Evolutionary conservation across 2,329 filamentous ascomycete genomes (phyloP).

Genomic region (Incumbomyces delicatus): DNA sequence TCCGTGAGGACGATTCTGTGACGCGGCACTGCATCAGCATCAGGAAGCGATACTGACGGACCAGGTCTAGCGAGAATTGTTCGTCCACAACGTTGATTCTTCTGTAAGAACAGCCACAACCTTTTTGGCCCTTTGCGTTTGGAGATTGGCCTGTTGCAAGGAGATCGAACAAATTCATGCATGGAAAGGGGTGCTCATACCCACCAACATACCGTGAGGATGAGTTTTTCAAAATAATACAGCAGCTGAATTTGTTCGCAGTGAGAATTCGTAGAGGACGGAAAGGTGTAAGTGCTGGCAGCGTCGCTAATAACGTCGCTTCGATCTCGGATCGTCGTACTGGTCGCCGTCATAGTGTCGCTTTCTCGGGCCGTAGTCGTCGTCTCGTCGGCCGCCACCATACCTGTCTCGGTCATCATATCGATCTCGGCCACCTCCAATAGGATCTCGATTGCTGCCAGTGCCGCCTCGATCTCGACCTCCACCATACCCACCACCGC

Average conservation of each 20-base stretch:
- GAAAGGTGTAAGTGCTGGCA: no score
- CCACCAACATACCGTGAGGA: constrained; percentile 32
- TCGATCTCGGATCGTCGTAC: constrained; percentile 63
- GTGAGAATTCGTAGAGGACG: no score
- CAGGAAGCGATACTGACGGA: no score
- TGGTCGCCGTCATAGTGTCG: constrained; percentile 39
- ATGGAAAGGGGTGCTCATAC: constrained; percentile 25
- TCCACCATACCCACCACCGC: constrained; percentile 43
- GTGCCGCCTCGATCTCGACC: constrained; percentile 49
- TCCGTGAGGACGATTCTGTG: no score
- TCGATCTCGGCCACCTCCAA: constrained; percentile 57
- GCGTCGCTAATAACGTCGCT: constrained; percentile 46
- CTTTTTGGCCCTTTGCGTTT: not conserved
- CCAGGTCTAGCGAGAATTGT: no score
- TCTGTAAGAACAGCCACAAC: not conserved
- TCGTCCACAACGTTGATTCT: no score
- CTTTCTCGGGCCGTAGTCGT: constrained; percentile 40
- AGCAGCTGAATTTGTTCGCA: constrained; percentile 9
- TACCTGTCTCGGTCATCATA: constrained; percentile 38
- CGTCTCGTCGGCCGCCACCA: constrained; percentile 34
- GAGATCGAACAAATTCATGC: constrained; percentile 4
- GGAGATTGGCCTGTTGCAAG: constrained; percentile 1
- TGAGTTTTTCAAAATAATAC: constrained; percentile 11
- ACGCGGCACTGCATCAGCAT: no score
- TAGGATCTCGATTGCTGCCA: constrained; percentile 76